A percentile compares a stretch with the other conserved stretches of the same genome.
Evolutionary conservation across 306 rosid species (phyloP).

Genomic region (Argentina anserina): DNA sequence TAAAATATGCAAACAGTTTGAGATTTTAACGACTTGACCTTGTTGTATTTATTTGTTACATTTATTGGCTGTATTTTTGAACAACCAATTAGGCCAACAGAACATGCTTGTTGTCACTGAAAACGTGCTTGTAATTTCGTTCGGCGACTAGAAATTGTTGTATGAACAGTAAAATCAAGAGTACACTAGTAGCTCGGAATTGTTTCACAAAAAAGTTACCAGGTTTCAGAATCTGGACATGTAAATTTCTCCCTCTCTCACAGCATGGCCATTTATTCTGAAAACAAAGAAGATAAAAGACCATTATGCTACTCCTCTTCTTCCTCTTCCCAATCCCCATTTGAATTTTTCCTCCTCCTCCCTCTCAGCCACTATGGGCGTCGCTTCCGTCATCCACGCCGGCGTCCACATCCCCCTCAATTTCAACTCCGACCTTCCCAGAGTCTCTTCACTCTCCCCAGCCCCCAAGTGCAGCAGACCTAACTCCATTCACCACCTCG

Average conservation of each 20-base stretch:
- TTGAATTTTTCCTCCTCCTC: not conserved
- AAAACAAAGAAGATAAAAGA: slow-evolving; percentile 6
- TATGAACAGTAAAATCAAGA: no score
- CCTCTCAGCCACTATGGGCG: slow-evolving; percentile 37
- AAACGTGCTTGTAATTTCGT: no score
- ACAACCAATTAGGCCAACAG: no score
- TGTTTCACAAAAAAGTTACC: not conserved
- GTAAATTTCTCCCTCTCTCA: not conserved
- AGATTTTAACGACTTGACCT: no score
- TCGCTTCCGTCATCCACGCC: slow-evolving; percentile 56
- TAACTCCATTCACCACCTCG: slow-evolving; percentile 22
- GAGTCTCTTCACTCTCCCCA: slow-evolving; percentile 29
- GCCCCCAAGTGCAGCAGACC: slow-evolving; percentile 33
- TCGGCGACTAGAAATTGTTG: no score
- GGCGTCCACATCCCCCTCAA: slow-evolving; percentile 39
- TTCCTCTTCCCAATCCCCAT: not conserved
- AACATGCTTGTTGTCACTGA: no score
- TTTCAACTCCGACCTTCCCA: slow-evolving; percentile 15
- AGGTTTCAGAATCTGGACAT: not conserved
- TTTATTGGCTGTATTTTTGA: no score
- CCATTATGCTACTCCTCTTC: not conserved
- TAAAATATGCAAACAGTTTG: no score
- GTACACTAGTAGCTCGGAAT: no score
- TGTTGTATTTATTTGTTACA: no score
- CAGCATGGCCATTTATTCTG: not conserved